Base-by-base conservation (phyloP, 768 basidiomycete genomes). In the Tylopilus sp. region DNA sequence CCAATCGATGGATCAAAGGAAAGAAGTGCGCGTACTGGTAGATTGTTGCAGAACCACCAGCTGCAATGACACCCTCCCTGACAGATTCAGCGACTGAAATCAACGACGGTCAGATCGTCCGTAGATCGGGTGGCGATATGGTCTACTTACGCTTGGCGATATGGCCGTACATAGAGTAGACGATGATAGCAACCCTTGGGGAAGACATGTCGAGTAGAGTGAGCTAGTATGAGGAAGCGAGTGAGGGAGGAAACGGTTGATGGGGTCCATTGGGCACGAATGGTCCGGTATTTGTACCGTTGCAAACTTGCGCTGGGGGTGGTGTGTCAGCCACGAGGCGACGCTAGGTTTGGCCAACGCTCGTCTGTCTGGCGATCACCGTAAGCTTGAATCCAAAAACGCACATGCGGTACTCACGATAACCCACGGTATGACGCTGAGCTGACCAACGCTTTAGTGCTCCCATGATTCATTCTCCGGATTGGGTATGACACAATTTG, bases 151-250 rank as follows among this genome's bases (percentile, higher is more conserved):
- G 40, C 63, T 79, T 79, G 58, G 75, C 77, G 69, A 91, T 79
- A 67, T 91, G 89, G 59, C 86, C 85, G 67, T 86, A 88, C 73
- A 87, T 66, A 37, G 81, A 66, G 74, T 90, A 91, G 71, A 89
- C 82, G 60, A 89, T 62, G 66, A 89, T 86, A 50, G 86, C 86
- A 56, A 89, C 70, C 52, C 69, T 78, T 17, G 63, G 63, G 26
- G 85, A 80, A 58, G 78, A 63, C 77, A 79, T 79, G 46, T 46
- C 31, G 26, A n/a, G 13, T 89, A 37, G 8, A 19, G 4, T 12
- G 36, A 19, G 9, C 6, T 16, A 17, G 34, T 34, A 19, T 3
- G 8, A 19, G 7, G 6, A 37, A 19, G n/a, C 6, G 19, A 37
- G 36, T 19, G 12, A 6, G 2, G n/a, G n/a, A n/a, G n/a, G n/a